Percentiles rank a stretch among this genome's conserved stretches.
Conservation (phyloP, 768 basidiomycete species). For the Boletus edulis region DNA sequence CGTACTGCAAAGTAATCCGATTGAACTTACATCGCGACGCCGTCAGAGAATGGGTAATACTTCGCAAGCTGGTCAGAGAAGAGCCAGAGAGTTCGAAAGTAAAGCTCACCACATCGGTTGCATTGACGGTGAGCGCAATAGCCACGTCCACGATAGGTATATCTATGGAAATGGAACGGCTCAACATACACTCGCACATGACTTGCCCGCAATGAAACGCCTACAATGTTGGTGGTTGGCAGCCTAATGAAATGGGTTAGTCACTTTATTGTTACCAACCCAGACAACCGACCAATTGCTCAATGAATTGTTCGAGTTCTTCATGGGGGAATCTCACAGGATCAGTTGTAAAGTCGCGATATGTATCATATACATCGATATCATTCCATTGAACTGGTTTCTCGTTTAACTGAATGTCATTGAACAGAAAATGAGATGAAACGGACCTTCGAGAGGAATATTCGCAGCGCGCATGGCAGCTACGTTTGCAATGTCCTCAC, state of each 20-base stretch:
- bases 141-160: slow-evolving; percentile 72
- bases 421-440: neutral
- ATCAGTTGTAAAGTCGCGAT: slow-evolving; percentile 68
- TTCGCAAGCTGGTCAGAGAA: slow-evolving; percentile 21
- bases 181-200: neutral
- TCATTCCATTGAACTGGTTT: slow-evolving; percentile 72
- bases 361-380: slow-evolving; percentile 69
- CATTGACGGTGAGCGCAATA: slow-evolving; percentile 54
- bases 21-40: slow-evolving; percentile 49
- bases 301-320: slow-evolving; percentile 52
- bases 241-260: slow-evolving; percentile 16
- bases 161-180: slow-evolving; percentile 35
- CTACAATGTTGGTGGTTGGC: slow-evolving; percentile 31
- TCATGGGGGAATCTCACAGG: slow-evolving; percentile 59
- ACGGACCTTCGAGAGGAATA: slow-evolving; percentile 72
- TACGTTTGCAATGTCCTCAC: slow-evolving; percentile 55
- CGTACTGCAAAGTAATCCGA: neutral
- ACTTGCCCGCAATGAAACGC: neutral
- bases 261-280: neutral
- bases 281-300: slow-evolving; percentile 46
- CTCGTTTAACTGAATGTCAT: neutral
- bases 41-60: slow-evolving; percentile 68
- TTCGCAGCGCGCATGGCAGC: slow-evolving; percentile 61
- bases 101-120: slow-evolving; percentile 56
- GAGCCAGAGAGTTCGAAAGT: neutral